Base-by-base conservation (phyloP, 73 alveolate genomes). In the Symbiodinium natans region DNA sequence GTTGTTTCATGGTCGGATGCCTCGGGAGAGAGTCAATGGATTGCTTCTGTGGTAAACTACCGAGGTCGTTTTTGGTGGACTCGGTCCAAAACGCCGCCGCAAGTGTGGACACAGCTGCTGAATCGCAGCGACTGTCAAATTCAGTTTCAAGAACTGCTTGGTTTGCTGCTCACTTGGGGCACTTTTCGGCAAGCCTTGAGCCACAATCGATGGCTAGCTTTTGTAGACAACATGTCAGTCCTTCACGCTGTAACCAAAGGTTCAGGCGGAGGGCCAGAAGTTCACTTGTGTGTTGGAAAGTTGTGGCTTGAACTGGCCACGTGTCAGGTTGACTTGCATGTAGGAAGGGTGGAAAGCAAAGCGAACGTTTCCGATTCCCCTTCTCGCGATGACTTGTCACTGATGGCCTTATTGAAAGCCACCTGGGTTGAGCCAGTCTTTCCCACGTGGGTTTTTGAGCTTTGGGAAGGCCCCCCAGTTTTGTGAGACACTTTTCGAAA, bases 291-390 rank as follows among this genome's bases (percentile, higher is more conserved):
- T 38, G 71, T 87, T 6, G 86, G 95, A 19, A 17, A 63, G 41
- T 41, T 87, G 95, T 87, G 95, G 95, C 95, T 87, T 56, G 86
- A 87, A 87, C 23, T 87, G 38, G 93, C 93, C 38, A 41, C 38
- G 33, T 4, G 83, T 40, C 56, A 87, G 74, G 85, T 56, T 7
- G 86, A 38, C 21, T 63, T 87, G 95, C 71, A 41, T 9, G 68
- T 63, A 29, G 95, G 42, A 8, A 52, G 95, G 27, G 95, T 87
- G 3, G 95, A 56, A 41, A 25, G 48, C 77, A 7, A 3, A 6
- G 95, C 95, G 2, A 87, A 59, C 43, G 41, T 87, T 15, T 13
- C 95, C 29, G 95, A 87, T n/a, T 63, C 74, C 85, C 95, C 95
- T 1, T 34, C 95, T 9, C 39, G 95, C 19, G 86, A 59, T 21